phyloP scores from a whole-genome alignment of 2,329 filamentous ascomycete genomes.

The Geoglossum cookeanum region DNA sequence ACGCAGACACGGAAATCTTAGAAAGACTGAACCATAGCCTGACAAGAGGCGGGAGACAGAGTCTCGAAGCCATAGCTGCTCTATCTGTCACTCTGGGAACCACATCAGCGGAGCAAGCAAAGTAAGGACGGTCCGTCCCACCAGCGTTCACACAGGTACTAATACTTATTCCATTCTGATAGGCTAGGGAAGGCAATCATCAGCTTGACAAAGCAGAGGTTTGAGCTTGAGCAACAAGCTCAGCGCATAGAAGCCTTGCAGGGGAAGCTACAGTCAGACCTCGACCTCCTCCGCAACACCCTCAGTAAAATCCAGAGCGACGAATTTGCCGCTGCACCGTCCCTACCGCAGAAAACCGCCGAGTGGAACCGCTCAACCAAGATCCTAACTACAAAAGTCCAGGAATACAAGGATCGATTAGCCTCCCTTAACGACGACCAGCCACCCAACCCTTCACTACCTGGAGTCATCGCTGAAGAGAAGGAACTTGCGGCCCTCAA shows the following conservation, averaged over 20 bases:
- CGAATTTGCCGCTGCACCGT: conserved; percentile 34
- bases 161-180: not conserved
- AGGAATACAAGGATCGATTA: conserved; percentile 43
- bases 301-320: not conserved
- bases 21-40: not conserved
- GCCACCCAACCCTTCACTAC: conserved; percentile 29
- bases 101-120: conserved; percentile 1
- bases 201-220: conserved; percentile 9
- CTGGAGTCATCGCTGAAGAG: conserved; percentile 40
- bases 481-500: conserved; percentile 37
- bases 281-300: not conserved
- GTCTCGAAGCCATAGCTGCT: conserved; percentile 14
- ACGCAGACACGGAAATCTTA: not conserved
- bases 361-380: conserved; percentile 56
- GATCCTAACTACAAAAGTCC: conserved; percentile 42
- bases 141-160: not conserved
- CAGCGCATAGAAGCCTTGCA: conserved; percentile 11
- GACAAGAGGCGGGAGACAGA: not conserved
- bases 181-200: conserved; percentile 6
- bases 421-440: conserved; percentile 22
- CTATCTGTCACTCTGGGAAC: conserved; percentile 19
- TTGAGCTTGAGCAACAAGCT: conserved; percentile 15
- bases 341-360: conserved; percentile 49
- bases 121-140: not conserved
- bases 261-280: conserved; percentile 7